Evolutionary conservation across 1,284 basidiomycete species (phyloP).

Genomic region (Ustilago curta): DNA sequence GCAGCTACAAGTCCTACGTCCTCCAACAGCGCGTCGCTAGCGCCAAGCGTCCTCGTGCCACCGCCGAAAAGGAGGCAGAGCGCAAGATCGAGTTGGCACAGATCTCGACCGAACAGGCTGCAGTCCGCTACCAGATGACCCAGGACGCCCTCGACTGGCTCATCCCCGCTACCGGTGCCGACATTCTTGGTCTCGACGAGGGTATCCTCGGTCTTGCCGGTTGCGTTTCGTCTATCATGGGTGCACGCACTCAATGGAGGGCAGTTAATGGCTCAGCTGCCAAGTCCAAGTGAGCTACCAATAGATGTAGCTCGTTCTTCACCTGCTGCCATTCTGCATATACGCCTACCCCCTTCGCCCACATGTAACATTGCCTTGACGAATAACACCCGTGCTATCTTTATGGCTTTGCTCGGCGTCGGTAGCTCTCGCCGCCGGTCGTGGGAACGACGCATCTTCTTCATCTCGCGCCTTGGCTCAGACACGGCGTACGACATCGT

Average conservation of each 20-base stretch:
- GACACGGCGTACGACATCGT: no score
- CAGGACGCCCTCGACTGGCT: constrained; percentile 86
- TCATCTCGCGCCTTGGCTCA: background rate
- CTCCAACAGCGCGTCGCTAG: constrained; percentile 58
- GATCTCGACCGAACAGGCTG: constrained; percentile 76
- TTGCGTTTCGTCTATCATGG: constrained; percentile 63
- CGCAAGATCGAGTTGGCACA: constrained; percentile 76
- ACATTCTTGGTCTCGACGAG: constrained; percentile 84
- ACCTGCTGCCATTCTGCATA: no score
- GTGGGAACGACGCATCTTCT: no score
- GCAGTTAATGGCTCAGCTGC: constrained; percentile 65
- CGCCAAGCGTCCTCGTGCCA: constrained; percentile 69
- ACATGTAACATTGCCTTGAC: constrained; percentile 10
- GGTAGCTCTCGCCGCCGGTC: no score
- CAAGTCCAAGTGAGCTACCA: constrained; percentile 47
- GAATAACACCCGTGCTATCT: constrained; percentile 11
- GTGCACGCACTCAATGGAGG: constrained; percentile 66
- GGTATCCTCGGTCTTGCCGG: constrained; percentile 72
- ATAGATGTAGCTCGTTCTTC: background rate
- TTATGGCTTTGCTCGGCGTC: background rate
- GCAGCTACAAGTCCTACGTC: constrained; percentile 66
- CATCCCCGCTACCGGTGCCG: constrained; percentile 87
- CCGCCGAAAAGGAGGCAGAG: constrained; percentile 77
- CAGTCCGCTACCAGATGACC: constrained; percentile 80
- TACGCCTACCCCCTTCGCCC: background rate